Evolutionary conservation across 768 basidiomycete genomes (phyloP).

Genomic region (Pleurotus cornucopiae): DNA sequence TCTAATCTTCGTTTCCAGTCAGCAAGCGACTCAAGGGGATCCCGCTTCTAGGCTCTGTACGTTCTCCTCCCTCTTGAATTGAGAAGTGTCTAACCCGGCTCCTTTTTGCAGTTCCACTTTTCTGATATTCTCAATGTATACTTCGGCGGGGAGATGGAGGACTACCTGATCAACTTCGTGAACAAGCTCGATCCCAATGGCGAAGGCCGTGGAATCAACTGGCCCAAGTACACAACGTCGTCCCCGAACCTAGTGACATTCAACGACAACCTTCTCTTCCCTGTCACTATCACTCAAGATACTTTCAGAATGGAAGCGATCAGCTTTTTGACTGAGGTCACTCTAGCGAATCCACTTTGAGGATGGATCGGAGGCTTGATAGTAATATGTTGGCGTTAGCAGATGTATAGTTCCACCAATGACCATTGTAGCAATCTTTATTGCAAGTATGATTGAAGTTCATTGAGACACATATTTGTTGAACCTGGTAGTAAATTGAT

Average conservation of each 20-base stretch:
- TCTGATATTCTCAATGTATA: conserved; percentile 41
- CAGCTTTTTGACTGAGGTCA: conserved; percentile 26
- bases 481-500: no score
- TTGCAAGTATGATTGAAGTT: no score
- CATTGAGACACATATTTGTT: no score
- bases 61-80: conserved; percentile 7
- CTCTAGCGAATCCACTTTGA: conserved; percentile 28
- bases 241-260: conserved; percentile 36
- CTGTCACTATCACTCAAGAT: conserved; percentile 34
- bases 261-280: conserved; percentile 25
- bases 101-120: conserved; percentile 30
- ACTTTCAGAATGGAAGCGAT: conserved; percentile 39
- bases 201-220: conserved; percentile 23
- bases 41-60: conserved; percentile 41
- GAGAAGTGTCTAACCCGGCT: not conserved
- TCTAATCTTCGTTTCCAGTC: conserved; percentile 22
- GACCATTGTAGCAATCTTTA: no score
- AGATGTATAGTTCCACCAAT: no score
- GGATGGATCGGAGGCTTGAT: no score
- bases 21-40: conserved; percentile 40
- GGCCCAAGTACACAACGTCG: conserved; percentile 38
- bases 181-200: conserved; percentile 41
- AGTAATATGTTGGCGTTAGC: no score
- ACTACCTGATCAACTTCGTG: conserved; percentile 43
- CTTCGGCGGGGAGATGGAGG: conserved; percentile 35